Base-by-base conservation (phyloP, 2,329 filamentous ascomycete species). In the Trichoderma pleuroti region DNA sequence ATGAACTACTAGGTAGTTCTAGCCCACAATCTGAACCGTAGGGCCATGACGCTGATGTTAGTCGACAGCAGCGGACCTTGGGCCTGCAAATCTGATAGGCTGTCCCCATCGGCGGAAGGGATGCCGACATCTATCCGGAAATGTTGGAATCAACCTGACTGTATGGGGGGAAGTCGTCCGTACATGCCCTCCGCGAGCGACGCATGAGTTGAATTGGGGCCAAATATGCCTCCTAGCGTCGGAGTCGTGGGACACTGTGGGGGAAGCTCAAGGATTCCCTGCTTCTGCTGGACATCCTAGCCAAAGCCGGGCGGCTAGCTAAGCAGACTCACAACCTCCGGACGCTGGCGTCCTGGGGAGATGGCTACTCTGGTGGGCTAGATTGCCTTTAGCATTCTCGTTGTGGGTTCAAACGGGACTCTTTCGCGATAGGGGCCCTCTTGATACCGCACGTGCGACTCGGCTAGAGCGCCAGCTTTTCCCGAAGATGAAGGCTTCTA, bases 171-270 rank as follows among this genome's bases (percentile, higher is more conserved):
- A 10, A 21, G 42, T 56, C 54, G 16, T n/a, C 11, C 21, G 46
- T 54, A 42, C 39, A 21, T n/a, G 26, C n/a, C 34, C 7, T 67
- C 36, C 36, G 65, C 36, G 65, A 56, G 65, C 49, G 26, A 67
- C 28, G 36, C 66, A 61, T 34, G 56, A 52, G 56, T 61, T 52
- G 56, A 30, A 68, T 46, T 61, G 66, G 66, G 56, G 66, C 39
- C 28, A 52, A 68, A 61, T 68, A 68, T 68, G 66, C 56, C 66
- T 61, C 67, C 59, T 70, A 63, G 67, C 46, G 67, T 70, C 67
- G 46, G 59, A 63, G 26, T 18, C 59, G 32, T 62, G 67, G 59
- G 63, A 54, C 59, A 32, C 59, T 70, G 67, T 63, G 67, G 67
- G 60, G 67, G 60, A 62, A 70, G 67, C 54, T 57, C 60, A 70